phyloP scores from a whole-genome alignment of 208 protist genomes.

The Lotmaria passim region DNA sequence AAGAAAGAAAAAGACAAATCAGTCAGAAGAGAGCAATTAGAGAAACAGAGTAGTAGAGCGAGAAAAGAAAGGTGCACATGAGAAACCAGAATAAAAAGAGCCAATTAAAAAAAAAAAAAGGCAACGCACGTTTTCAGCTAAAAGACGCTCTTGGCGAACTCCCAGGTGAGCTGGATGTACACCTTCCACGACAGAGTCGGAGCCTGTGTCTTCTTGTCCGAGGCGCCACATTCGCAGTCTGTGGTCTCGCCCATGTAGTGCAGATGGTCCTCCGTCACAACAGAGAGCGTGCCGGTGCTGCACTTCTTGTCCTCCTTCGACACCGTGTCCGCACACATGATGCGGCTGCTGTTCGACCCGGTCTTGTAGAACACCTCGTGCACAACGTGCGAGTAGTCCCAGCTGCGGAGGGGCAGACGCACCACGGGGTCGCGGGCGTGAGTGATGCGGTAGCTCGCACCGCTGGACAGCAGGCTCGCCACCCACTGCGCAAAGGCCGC shows the following conservation, averaged over 20 bases:
- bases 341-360: conserved; percentile 8
- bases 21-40: too few relatives aligned
- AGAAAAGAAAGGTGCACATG: too few relatives aligned
- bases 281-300: conserved; percentile 27
- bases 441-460: conserved; percentile 39
- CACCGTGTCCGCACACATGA: conserved; percentile 35
- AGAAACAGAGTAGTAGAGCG: conserved; percentile 58
- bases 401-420: conserved; percentile 25
- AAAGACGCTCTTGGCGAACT: conserved; percentile 6
- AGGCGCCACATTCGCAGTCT: conserved; percentile 3
- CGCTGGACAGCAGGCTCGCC: too few relatives aligned
- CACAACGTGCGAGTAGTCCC: conserved; percentile 36
- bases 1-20: conserved; percentile 14
- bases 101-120: too few relatives aligned
- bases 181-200: not conserved
- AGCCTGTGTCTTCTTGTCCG: not conserved
- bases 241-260: conserved; percentile 43
- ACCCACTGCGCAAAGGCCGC: too few relatives aligned
- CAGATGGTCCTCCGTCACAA: conserved; percentile 35
- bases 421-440: conserved; percentile 45
- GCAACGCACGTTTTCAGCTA: too few relatives aligned
- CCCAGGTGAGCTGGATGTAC: conserved; percentile 9
- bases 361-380: conserved; percentile 46
- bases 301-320: conserved; percentile 28
- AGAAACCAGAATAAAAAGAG: too few relatives aligned